Base-by-base conservation (phyloP, 495 filamentous ascomycete genomes). In the Penicillium canariense region DNA sequence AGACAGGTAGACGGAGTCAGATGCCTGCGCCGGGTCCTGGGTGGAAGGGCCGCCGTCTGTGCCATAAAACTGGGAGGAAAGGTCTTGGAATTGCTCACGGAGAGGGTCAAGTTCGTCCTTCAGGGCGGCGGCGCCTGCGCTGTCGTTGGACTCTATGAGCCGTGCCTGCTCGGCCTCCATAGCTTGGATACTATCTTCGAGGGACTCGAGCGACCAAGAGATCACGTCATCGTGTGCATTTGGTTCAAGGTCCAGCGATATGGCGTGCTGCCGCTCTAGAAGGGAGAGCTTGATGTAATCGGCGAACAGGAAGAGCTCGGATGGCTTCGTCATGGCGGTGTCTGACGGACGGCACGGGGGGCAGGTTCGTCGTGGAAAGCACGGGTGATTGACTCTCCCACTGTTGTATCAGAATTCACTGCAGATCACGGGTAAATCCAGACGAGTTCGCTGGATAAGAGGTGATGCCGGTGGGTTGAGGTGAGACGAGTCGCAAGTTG, bases 151-250 rank as follows among this genome's bases (percentile, higher is more conserved):
- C 34, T 84, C 81, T 52, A 85, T 76, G 27, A 90, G 69, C 26
- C 81, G 77, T 48, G 72, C 68, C 55, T 84, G 75, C 56, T 94
- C 86, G 40, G 82, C 78, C 61, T 89, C 85, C 20, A 96, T 75
- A 11, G 81, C 70, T 58, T 90, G 85, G 58, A 98, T 81, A 14
- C 94, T 91, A 56, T 91, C 89, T 36, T 83, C 83, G 46, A 98
- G 81, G 32, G 88, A 88, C 27, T 95, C 89, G 35, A 98, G 80
- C 9, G 91, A 96, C 38, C 89, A 80, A 5, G 90, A 91, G 56
- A 97, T 94, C 59, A 95, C 88, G 27, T 87, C 87, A 77, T 95
- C 91, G 71, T 96, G 89, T 6, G 87, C 82, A 66, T 90, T 90
- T 7, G 87, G 84, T 63, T 91, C 85, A 27, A 96, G 84, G 52